A percentile compares a stretch with the other conserved stretches of the same genome.
Conservation (phyloP, 2,329 filamentous ascomycete genomes). For the Scedosporium boydii region DNA sequence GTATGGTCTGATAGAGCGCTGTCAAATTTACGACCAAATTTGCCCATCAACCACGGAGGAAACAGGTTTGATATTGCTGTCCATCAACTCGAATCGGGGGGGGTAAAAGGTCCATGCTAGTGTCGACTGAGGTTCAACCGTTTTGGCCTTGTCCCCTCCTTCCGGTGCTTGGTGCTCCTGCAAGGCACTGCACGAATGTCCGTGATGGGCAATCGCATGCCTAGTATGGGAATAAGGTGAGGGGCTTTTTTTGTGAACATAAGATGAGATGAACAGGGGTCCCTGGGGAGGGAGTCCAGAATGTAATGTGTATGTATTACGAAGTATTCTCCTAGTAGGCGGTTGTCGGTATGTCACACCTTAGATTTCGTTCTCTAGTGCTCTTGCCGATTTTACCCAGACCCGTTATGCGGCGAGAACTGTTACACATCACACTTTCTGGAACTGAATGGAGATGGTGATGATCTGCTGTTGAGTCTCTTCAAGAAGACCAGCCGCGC, state of each 20-base stretch:
- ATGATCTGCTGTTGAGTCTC: not conserved
- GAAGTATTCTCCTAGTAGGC: too few species aligned
- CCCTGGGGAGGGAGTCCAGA: too few species aligned
- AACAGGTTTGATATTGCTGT: too few species aligned
- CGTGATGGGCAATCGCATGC: not conserved
- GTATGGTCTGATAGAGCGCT: too few species aligned
- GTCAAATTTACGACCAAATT: too few species aligned
- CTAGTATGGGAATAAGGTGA: not conserved
- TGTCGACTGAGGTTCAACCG: not conserved
- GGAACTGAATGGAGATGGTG: not conserved
- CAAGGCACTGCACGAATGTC: too few species aligned
- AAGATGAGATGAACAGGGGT: constrained; percentile 1
- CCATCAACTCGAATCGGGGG: too few species aligned
- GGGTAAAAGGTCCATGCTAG: too few species aligned
- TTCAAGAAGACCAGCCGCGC: not conserved
- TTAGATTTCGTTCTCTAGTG: not conserved
- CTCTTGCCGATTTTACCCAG: not conserved
- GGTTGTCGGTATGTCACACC: too few species aligned
- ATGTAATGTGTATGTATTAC: too few species aligned
- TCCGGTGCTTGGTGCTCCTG: too few species aligned
- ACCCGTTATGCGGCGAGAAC: not conserved
- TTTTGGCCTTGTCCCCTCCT: not conserved
- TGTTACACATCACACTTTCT: not conserved
- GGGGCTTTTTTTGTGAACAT: not conserved
- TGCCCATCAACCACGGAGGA: too few species aligned